phyloP scores from a whole-genome alignment of 2,329 filamentous ascomycete species.

The Clonostachys rosea region DNA sequence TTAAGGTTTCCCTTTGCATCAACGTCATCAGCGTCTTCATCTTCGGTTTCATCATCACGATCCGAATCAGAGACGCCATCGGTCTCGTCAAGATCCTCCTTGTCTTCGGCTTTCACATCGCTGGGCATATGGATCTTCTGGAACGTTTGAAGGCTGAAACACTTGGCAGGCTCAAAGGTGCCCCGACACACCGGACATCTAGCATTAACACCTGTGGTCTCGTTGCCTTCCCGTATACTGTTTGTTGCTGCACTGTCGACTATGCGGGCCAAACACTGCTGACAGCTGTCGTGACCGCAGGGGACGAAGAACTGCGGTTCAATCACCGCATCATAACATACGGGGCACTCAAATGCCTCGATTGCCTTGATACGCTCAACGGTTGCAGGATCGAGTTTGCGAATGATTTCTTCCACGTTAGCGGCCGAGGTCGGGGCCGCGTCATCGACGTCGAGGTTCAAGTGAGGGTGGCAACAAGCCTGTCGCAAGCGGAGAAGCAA shows the following conservation, averaged over 20 bases:
- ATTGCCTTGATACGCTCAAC: conserved; percentile 58
- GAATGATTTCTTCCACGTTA: conserved; percentile 59
- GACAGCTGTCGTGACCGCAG: conserved; percentile 78
- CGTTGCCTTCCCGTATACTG: conserved; percentile 47
- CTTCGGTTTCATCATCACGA: conserved; percentile 18
- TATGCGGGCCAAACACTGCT: conserved; percentile 69
- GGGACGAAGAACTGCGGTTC: conserved; percentile 70
- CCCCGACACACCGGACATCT: conserved; percentile 74
- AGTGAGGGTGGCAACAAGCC: conserved; percentile 40
- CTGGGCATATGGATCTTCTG: conserved; percentile 66
- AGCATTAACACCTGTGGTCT: conserved; percentile 24
- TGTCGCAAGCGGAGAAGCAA: conserved; percentile 80
- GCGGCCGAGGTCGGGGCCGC: conserved; percentile 28
- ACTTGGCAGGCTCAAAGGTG: conserved; percentile 58
- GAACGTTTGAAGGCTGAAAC: conserved; percentile 73
- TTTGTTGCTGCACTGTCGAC: conserved; percentile 52
- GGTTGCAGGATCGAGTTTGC: conserved; percentile 52
- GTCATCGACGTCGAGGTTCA: conserved; percentile 27
- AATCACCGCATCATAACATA: conserved; percentile 69
- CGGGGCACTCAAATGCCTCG: conserved; percentile 71
- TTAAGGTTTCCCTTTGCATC: conserved; percentile 28
- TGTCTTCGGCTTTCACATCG: conserved; percentile 24
- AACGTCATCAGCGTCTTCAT: conserved; percentile 19
- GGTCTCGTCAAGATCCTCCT: conserved; percentile 24
- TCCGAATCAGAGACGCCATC: conserved; percentile 23